phyloP scores from a whole-genome alignment of 495 filamentous ascomycete species.

The Xylaria grammica region DNA sequence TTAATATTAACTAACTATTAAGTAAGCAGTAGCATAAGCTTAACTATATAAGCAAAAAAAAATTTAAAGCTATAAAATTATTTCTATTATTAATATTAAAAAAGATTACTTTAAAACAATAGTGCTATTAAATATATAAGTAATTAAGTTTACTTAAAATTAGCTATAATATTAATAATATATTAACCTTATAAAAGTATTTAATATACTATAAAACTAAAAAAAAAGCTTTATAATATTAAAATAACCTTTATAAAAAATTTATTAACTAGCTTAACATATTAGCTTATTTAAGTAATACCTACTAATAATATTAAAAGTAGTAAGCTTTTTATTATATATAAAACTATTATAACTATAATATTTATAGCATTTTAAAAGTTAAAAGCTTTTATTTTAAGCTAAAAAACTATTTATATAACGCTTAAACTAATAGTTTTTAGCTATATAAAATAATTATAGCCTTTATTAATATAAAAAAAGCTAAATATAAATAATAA shows the following conservation, averaged over 20 bases:
- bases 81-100: not conserved
- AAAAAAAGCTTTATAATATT: not conserved
- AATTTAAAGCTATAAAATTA: not conserved
- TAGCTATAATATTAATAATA: not conserved
- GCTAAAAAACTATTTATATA: constrained; percentile 1
- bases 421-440: not conserved
- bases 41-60: not conserved
- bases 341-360: not conserved
- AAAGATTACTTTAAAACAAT: not conserved
- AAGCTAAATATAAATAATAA: not conserved
- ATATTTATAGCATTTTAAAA: constrained; percentile 4
- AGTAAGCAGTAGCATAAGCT: not conserved
- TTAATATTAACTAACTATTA: not conserved
- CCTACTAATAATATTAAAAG: not conserved
- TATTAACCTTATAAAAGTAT: constrained; percentile 5
- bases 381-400: constrained; percentile 3
- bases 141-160: not conserved
- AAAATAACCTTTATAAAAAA: not conserved
- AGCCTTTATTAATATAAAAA: not conserved
- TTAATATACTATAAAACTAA: not conserved
- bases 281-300: too few relatives aligned
- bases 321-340: not conserved
- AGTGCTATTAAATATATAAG: not conserved
- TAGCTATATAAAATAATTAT: not conserved
- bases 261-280: not conserved